A percentile compares a stretch with the other conserved stretches of the same genome.
phyloP scores from a whole-genome alignment of 2,329 filamentous ascomycete genomes.

The Didymellaceae sp. region DNA sequence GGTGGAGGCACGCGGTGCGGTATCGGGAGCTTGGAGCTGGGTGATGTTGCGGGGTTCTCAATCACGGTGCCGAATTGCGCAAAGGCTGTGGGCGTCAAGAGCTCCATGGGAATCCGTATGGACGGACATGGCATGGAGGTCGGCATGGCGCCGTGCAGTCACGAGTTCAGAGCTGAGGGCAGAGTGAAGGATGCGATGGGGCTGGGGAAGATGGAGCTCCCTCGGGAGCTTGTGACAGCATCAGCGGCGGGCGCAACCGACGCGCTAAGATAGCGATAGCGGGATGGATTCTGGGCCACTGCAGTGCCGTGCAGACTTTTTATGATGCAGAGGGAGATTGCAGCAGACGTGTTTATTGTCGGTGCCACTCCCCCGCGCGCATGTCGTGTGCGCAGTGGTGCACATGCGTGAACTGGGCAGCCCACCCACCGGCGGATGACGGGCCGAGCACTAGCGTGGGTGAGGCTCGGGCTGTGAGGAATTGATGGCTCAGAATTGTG shows the following conservation, averaged over 20 bases:
- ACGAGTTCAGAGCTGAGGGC: neutral
- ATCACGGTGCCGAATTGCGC: conserved; percentile 83
- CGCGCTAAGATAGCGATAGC: conserved; percentile 29
- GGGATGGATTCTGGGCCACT: conserved; percentile 3
- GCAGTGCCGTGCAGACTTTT: neutral
- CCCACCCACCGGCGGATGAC: neutral
- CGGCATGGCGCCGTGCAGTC: conserved; percentile 38
- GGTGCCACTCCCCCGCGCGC: neutral
- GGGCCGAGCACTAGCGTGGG: conserved; percentile 27
- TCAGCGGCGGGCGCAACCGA: conserved; percentile 19
- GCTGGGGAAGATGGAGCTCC: conserved; percentile 10
- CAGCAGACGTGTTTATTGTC: neutral
- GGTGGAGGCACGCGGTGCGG: conserved; percentile 55
- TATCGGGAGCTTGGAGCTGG: conserved; percentile 50
- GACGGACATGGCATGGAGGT: conserved; percentile 49
- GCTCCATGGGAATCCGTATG: conserved; percentile 62
- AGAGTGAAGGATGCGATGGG: conserved; percentile 10
- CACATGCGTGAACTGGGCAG: too few relatives aligned
- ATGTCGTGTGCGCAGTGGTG: too few relatives aligned
- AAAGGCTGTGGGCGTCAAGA: conserved; percentile 74
- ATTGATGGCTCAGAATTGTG: conserved; percentile 3
- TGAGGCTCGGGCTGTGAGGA: too few relatives aligned
- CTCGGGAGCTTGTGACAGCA: conserved; percentile 12
- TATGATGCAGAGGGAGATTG: neutral
- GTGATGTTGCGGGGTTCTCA: conserved; percentile 69